phyloP scores from a whole-genome alignment of 2,329 filamentous ascomycete species.

The Xylaria sp. region DNA sequence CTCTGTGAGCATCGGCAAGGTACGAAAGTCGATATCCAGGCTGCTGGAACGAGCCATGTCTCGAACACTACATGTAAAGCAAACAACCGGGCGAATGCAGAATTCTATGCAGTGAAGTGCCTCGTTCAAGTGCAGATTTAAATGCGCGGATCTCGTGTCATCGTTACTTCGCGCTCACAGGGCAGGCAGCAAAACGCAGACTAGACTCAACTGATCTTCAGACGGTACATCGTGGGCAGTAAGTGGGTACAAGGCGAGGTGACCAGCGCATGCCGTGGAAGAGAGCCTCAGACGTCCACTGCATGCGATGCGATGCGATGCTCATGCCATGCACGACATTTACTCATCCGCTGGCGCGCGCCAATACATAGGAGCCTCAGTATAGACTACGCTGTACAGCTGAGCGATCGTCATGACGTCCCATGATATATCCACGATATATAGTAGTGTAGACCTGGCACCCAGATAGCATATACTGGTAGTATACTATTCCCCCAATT shows the following conservation, averaged over 20 bases:
- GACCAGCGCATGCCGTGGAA: conserved; percentile 42
- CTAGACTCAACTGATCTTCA: conserved; percentile 28
- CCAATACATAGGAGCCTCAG: conserved; percentile 36
- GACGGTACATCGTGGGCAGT: conserved; percentile 41
- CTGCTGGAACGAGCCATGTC: conserved; percentile 38
- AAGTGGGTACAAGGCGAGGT: conserved; percentile 46
- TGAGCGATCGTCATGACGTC: conserved; percentile 19
- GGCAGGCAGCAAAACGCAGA: conserved; percentile 17
- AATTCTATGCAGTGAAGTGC: conserved; percentile 46
- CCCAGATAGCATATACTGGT: not conserved
- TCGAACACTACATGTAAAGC: conserved; percentile 42
- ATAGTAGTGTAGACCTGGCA: not conserved
- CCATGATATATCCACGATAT: conserved; percentile 2
- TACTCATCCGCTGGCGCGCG: conserved; percentile 38
- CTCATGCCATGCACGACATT: conserved; percentile 50
- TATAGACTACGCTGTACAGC: conserved; percentile 14
- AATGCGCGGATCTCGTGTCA: conserved; percentile 48
- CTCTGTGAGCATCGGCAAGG: conserved; percentile 36
- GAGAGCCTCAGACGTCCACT: conserved; percentile 49
- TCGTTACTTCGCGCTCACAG: conserved; percentile 43
- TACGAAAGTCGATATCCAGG: conserved; percentile 44
- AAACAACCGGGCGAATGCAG: conserved; percentile 43
- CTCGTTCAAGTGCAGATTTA: conserved; percentile 30
- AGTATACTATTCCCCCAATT: not conserved
- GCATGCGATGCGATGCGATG: conserved; percentile 45